These are phyloP conservation scores for Sphaerulina musiva DNA, from an alignment of 2,329 filamentous ascomycete species.

Conservation along the genomic window DNA sequence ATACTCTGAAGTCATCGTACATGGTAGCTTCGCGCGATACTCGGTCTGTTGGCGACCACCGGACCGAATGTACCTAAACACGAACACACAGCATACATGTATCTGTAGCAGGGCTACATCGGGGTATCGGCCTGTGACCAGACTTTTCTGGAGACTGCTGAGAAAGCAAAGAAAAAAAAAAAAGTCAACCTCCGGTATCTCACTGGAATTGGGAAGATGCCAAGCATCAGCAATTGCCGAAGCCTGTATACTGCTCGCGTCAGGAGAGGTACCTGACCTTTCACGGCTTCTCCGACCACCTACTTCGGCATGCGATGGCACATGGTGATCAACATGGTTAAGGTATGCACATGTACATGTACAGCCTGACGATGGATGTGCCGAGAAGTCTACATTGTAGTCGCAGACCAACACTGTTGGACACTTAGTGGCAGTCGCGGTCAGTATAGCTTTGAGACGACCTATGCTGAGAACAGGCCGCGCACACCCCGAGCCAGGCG, in stretches of 20 bases:
- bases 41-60: background rate
- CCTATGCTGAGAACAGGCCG: too few relatives aligned
- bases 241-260: background rate
- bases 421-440: too few relatives aligned
- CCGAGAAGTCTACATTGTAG: background rate
- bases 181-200: background rate
- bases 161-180: too few relatives aligned
- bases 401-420: background rate
- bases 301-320: background rate
- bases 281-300: background rate
- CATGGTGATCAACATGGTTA: background rate
- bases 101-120: background rate
- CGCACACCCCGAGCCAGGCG: too few relatives aligned
- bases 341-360: background rate
- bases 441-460: too few relatives aligned
- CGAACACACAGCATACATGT: background rate
- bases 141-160: background rate
- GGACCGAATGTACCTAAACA: background rate
- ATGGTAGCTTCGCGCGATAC: background rate
- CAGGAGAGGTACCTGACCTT: background rate
- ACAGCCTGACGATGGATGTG: background rate
- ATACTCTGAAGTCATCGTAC: slow-evolving; percentile 1
- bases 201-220: background rate
- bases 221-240: background rate
- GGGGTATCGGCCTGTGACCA: background rate